Evolutionary conservation across 192 early-diverging fungal species (phyloP).

Genomic region (Backusella luteola): DNA sequence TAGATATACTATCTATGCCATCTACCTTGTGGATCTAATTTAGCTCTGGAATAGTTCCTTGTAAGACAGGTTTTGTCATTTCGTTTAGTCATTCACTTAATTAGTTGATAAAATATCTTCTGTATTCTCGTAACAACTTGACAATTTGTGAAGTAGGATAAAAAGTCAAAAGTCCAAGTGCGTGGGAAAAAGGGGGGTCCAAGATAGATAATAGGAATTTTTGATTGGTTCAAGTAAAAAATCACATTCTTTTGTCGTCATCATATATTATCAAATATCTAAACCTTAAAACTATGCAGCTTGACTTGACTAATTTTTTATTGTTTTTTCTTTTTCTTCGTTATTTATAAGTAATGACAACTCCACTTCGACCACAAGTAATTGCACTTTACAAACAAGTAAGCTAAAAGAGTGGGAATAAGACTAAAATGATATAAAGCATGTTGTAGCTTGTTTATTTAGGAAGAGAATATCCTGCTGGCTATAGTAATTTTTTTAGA

Average conservation of each 20-base stretch:
- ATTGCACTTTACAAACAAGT: constrained; percentile 40
- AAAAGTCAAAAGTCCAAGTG: background rate
- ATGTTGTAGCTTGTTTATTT: constrained; percentile 36
- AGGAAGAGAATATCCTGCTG: constrained; percentile 45
- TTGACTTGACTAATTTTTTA: background rate
- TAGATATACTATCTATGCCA: background rate
- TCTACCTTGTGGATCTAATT: background rate
- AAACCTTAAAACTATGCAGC: background rate
- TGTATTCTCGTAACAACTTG: background rate
- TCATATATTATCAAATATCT: background rate
- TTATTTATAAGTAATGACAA: background rate
- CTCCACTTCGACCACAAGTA: constrained; percentile 30
- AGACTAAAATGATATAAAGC: constrained; percentile 9
- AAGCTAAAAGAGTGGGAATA: background rate
- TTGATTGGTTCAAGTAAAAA: background rate
- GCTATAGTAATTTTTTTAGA: constrained; percentile 40
- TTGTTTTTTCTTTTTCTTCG: background rate
- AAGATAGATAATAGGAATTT: background rate
- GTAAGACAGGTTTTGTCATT: background rate
- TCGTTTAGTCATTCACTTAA: background rate
- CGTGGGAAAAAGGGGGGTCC: background rate
- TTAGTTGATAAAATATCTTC: background rate
- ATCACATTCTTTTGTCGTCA: background rate
- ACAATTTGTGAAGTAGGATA: background rate
- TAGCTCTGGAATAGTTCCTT: background rate